Conservation (phyloP, 257 asterid genomes). For the Nicotiana attenuata region DNA sequence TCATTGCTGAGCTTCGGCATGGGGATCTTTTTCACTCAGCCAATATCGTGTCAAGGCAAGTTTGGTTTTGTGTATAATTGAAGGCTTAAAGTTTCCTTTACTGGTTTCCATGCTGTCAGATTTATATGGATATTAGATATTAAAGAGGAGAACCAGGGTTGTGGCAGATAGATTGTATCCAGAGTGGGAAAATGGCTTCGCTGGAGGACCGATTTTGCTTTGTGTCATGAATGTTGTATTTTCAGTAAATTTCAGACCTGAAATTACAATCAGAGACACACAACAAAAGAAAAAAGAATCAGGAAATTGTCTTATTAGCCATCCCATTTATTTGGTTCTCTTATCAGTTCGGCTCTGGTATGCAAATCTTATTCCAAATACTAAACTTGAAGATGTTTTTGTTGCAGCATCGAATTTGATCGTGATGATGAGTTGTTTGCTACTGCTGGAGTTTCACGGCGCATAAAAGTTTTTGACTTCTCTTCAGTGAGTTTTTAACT, state of each 20-base stretch:
- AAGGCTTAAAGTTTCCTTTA: not conserved
- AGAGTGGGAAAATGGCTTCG: not conserved
- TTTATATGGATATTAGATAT: not conserved
- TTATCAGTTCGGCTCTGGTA: not conserved
- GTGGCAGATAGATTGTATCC: not conserved
- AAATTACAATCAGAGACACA: not conserved
- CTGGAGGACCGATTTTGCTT: not conserved
- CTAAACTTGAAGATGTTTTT: not conserved
- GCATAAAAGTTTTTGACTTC: constrained; percentile 46
- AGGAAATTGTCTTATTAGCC: not conserved
- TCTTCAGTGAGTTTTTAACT: constrained; percentile 30
- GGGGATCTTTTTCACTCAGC: constrained; percentile 78
- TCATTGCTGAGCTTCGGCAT: constrained; percentile 77
- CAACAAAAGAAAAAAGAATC: not conserved
- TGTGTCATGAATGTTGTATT: not conserved
- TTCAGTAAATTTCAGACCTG: not conserved
- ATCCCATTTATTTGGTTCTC: not conserved
- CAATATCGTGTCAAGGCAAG: constrained; percentile 85
- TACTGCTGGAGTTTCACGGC: constrained; percentile 55
- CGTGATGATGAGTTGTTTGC: constrained; percentile 52
- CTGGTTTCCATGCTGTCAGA: not conserved
- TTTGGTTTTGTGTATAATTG: not conserved
- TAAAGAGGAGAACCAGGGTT: not conserved
- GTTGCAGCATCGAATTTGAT: constrained; percentile 51
- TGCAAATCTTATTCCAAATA: not conserved